Base-by-base conservation (phyloP, 2,329 filamentous ascomycete species). In the Xylariaceae sp. region DNA sequence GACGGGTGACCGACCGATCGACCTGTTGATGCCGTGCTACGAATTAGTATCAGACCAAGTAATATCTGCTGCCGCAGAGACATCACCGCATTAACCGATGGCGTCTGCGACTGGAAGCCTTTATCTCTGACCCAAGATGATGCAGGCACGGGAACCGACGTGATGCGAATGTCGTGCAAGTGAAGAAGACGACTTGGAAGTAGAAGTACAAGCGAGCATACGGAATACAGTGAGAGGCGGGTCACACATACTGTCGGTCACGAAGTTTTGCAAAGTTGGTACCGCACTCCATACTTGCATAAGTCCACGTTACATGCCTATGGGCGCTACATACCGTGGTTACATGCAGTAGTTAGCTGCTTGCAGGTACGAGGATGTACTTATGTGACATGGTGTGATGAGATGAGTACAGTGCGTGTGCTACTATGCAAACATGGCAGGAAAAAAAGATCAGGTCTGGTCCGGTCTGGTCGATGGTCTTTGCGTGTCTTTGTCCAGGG, bases 71-170 rank as follows among this genome's bases (percentile, higher is more conserved):
- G 10, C 4, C 17, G 10, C 30, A 18, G 47, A 7, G 15, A 18
- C 23, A 17, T n/a, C 15, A 49, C 18, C 10, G 15, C 47, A 49
- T 8, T 49, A 8, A 18, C 7, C 17, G 37, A 42, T 42, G 48
- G n/a, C 48, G 3, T n/a, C 15, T 8, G 45, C 17, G 4, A 44
- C 4, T 57, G 53, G 23, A 30, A 30, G 23, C 55, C 56, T 56
- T 56, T 62, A 62, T 62, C 61, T 54, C 55, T 55, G 37, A 47
- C 55, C 52, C 39, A 49, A 55, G 56, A 54, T 53, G 51, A 62
- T 35, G 57, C 60, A 62, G 55, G 57, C 52, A 57, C 48, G 55
- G 44, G 42, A 56, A 50, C 52, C 34, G 55, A 62, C 11, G 8
- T 42, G 37, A 45, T 45, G 17, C 30, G 13, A 11, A 30, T 6